Base-by-base conservation (phyloP, 2,329 filamentous ascomycete genomes). In the Cyphellophora europaea region DNA sequence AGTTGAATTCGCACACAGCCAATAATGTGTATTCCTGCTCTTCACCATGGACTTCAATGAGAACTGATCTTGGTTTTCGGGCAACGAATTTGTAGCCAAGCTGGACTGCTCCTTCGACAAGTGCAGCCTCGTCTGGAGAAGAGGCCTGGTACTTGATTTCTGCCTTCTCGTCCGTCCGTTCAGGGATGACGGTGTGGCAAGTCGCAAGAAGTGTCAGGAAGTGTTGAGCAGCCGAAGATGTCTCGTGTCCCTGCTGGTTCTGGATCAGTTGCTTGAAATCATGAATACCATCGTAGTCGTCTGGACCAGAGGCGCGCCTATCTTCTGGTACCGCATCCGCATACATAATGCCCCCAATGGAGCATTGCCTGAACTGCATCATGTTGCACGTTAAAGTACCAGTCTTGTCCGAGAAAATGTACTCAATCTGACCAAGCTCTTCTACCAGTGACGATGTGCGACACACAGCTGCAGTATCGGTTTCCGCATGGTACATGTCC, bases 1-100 rank as follows among this genome's bases (percentile, higher is more conserved):
- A 96, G 63, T 98, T 98, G 69, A 98, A 98, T 59, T 98, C 91
- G 57, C 89, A 95, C n/a, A 98, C 88, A 2, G 89, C 89, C 39
- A 98, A 65, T 25, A 98, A 70, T 56, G 95, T 85, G 55, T 91
- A 98, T 56, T 95, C 82, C 28, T 74, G 69, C 46, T 85, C 72
- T 48, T 74, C 64, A 1, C 82, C 87, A 25, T 74, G 72, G 2
- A 82, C 79, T 37, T 82, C 73, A 49, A 96, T 88, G 27, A 88
- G 82, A 18, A 98, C 91, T 4, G 85, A 76, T 39, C 79, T 77
- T 18, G 91, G 93, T 62, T 91, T 94, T 51, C 93, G 78, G 33
- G 91, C 88, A 33, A 81, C 77, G 56, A 98, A 98, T 37, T 75
- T 79, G 66, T 95, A 96, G 4, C 89, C 91, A 33, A 98, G 68